Evolutionary conservation across 129 eudicot genomes (phyloP).

Genomic region (Lactuca sativa): DNA sequence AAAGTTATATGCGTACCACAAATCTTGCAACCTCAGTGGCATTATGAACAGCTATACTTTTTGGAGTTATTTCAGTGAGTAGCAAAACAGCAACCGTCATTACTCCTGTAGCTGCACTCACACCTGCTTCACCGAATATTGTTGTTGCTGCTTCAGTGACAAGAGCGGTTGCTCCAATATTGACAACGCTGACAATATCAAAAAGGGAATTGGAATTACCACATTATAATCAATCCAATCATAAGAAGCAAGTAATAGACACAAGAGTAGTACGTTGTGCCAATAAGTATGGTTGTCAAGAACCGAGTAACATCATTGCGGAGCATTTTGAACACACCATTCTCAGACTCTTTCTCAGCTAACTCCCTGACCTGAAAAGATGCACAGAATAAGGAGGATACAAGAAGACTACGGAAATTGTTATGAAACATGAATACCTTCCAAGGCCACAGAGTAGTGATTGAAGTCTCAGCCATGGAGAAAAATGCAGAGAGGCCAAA

Average conservation of each 20-base stretch:
- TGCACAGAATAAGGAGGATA: too few relatives aligned
- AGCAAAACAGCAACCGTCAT: slow-evolving; percentile 97
- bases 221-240: not conserved
- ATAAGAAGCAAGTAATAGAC: slow-evolving; percentile 5
- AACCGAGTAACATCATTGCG: slow-evolving; percentile 90
- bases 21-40: slow-evolving; percentile 98
- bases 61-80: slow-evolving; percentile 96
- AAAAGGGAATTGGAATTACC: not conserved
- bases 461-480: slow-evolving; percentile 98
- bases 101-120: slow-evolving; percentile 94
- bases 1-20: slow-evolving; percentile 70
- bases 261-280: slow-evolving; percentile 73
- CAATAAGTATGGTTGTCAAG: slow-evolving; percentile 91
- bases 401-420: too few relatives aligned
- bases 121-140: slow-evolving; percentile 92
- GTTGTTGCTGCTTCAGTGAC: slow-evolving; percentile 97
- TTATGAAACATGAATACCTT: slow-evolving; percentile 48
- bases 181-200: slow-evolving; percentile 60
- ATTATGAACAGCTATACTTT: slow-evolving; percentile 97
- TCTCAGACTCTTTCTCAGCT: slow-evolving; percentile 92
- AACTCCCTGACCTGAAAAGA: slow-evolving; percentile 73
- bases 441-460: slow-evolving; percentile 99
- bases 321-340: slow-evolving; percentile 91
- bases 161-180: slow-evolving; percentile 92
- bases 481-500: slow-evolving; percentile 87